A percentile compares a stretch with the other conserved stretches of the same genome.
Conservation (phyloP, 495 filamentous ascomycete genomes). For the Penicillium lividum region DNA sequence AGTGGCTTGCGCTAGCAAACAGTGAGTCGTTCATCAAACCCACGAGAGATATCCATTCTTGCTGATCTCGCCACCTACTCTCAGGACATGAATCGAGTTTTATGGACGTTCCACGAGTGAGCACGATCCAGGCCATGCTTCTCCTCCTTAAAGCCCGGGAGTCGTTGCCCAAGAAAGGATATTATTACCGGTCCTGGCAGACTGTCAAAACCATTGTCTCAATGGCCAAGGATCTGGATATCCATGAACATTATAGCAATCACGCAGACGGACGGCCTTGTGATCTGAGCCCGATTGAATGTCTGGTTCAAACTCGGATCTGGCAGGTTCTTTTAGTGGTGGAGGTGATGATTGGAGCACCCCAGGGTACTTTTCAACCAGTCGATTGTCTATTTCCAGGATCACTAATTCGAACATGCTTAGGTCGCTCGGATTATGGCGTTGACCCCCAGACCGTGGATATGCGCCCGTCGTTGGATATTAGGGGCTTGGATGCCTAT, state of each 20-base stretch:
- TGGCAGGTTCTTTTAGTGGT: constrained; percentile 89
- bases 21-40: constrained; percentile 55
- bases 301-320: constrained; percentile 78
- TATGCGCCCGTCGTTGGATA: constrained; percentile 62
- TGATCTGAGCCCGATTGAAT: constrained; percentile 69
- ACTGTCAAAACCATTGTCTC: constrained; percentile 87
- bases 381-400: constrained; percentile 8
- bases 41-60: background rate
- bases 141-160: constrained; percentile 91
- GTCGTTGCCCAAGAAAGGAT: constrained; percentile 86
- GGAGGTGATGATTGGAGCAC: constrained; percentile 91
- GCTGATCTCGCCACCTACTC: constrained; percentile 25
- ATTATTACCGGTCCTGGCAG: constrained; percentile 98
- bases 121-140: constrained; percentile 89
- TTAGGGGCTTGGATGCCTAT: constrained; percentile 68
- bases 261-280: constrained; percentile 74
- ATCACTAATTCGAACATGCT: constrained; percentile 21
- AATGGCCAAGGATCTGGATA: constrained; percentile 89
- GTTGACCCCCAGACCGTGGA: constrained; percentile 78
- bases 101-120: constrained; percentile 89
- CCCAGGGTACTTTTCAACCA: constrained; percentile 68
- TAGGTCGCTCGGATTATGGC: constrained; percentile 80
- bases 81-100: constrained; percentile 92
- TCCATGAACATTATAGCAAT: constrained; percentile 80
- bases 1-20: constrained; percentile 92